Conservation (phyloP, 805 yeast species). For the Starmerella vaccinii region DNA sequence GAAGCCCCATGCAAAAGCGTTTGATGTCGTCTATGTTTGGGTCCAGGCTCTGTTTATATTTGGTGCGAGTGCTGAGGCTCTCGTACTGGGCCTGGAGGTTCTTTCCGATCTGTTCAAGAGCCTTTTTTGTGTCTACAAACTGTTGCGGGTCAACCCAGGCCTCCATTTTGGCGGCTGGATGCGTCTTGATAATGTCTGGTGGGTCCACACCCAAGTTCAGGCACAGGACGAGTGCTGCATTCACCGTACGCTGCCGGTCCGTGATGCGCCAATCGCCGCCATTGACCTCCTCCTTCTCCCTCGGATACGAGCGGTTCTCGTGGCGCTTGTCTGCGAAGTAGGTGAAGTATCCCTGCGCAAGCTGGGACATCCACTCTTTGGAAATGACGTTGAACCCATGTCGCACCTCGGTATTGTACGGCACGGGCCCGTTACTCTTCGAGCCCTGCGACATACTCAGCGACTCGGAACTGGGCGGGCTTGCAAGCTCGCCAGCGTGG, state of each 20-base stretch:
- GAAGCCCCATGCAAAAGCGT: slow-evolving; percentile 74
- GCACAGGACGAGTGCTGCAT: slow-evolving; percentile 86
- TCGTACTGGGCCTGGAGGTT: slow-evolving; percentile 81
- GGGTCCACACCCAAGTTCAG: slow-evolving; percentile 93
- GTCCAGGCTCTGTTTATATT: slow-evolving; percentile 83
- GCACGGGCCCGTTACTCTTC: not conserved
- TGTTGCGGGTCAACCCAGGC: slow-evolving; percentile 87
- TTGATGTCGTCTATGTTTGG: slow-evolving; percentile 95
- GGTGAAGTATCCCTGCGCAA: slow-evolving; percentile 51
- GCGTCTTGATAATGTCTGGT: slow-evolving; percentile 86
- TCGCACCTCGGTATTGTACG: slow-evolving; percentile 35
- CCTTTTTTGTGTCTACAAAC: slow-evolving; percentile 76
- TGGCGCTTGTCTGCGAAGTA: slow-evolving; percentile 91
- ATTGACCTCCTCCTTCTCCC: slow-evolving; percentile 43
- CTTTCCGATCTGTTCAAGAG: slow-evolving; percentile 84
- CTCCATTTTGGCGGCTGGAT: slow-evolving; percentile 84
- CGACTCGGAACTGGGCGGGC: not conserved
- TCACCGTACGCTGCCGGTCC: slow-evolving; percentile 83
- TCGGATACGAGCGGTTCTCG: slow-evolving; percentile 76
- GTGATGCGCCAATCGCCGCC: slow-evolving; percentile 80
- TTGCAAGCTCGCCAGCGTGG: slow-evolving; percentile 1
- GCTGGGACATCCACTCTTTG: slow-evolving; percentile 24
- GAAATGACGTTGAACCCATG: slow-evolving; percentile 42
- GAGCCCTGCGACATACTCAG: not conserved
- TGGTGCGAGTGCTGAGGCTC: slow-evolving; percentile 71